phyloP scores from a whole-genome alignment of 257 asterid genomes.

The Fraxinus americana region DNA sequence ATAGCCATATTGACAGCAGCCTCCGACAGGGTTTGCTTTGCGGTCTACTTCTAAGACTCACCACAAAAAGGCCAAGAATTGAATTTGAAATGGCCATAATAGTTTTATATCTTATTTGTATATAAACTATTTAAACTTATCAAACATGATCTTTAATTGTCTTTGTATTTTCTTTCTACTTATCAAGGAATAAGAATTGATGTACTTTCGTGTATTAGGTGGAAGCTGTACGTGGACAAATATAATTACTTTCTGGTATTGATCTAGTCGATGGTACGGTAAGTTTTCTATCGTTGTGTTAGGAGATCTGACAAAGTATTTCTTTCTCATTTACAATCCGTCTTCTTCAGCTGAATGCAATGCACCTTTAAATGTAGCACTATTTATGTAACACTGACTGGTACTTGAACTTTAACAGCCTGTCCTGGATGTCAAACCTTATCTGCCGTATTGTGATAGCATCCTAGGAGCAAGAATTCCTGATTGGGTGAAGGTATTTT shows the following conservation, averaged over 20 bases:
- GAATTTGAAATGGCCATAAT: background rate
- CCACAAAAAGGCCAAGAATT: background rate
- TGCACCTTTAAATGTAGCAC: constrained; percentile 13
- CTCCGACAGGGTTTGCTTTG: background rate
- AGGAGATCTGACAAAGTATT: background rate
- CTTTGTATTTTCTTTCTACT: background rate
- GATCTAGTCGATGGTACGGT: constrained; percentile 98
- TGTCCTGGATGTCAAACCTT: constrained; percentile 93
- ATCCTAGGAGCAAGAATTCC: constrained; percentile 74
- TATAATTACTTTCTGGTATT: constrained; percentile 76
- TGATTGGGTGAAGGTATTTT: constrained; percentile 84
- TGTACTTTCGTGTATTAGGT: constrained; percentile 46
- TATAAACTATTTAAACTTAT: background rate
- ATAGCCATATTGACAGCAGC: background rate
- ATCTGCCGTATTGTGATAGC: constrained; percentile 92
- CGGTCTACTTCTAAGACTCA: background rate
- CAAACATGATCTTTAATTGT: background rate
- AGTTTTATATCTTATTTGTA: background rate
- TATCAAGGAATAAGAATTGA: constrained; percentile 2
- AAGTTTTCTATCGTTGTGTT: constrained; percentile 30
- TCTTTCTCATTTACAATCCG: constrained; percentile 14
- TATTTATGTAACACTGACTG: constrained; percentile 24
- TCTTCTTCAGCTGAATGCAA: constrained; percentile 12
- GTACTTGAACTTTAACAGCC: constrained; percentile 63
- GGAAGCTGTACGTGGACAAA: constrained; percentile 65